Conservation (phyloP, 2,329 filamentous ascomycete genomes). For the Alternaria consortialis region DNA sequence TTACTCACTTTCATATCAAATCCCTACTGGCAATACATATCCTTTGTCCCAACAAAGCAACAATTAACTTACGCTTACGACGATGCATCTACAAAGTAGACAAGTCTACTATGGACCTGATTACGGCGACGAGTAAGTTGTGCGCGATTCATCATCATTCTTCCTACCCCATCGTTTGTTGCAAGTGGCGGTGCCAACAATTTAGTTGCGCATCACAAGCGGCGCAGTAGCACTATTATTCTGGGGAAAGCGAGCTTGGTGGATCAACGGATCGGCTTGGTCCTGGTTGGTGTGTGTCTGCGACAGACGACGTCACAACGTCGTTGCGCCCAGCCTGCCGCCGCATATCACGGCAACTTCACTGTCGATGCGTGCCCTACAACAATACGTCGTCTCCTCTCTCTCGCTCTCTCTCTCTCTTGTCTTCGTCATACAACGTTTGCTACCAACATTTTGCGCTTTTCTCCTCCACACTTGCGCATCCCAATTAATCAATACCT, state of each 20-base stretch:
- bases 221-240: constrained; percentile 7
- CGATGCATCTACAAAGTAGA: constrained; percentile 32
- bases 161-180: background rate
- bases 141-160: background rate
- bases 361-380: background rate
- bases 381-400: background rate
- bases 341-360: constrained; percentile 10
- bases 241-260: constrained; percentile 14
- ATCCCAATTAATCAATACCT: constrained; percentile 4
- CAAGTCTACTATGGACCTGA: constrained; percentile 12
- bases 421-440: background rate
- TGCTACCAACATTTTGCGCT: background rate
- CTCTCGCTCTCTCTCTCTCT: background rate
- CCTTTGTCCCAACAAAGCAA: background rate
- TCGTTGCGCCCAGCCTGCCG: constrained; percentile 6
- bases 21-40: constrained; percentile 1
- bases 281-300: constrained; percentile 8
- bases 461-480: background rate
- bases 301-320: constrained; percentile 19
- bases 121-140: constrained; percentile 33
- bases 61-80: background rate
- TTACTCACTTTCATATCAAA: background rate
- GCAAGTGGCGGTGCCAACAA: constrained; percentile 13
- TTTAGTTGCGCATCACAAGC: background rate
- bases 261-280: constrained; percentile 3